Conservation (phyloP, 2,329 filamentous ascomycete genomes). For the Fusarium abutilonis region DNA sequence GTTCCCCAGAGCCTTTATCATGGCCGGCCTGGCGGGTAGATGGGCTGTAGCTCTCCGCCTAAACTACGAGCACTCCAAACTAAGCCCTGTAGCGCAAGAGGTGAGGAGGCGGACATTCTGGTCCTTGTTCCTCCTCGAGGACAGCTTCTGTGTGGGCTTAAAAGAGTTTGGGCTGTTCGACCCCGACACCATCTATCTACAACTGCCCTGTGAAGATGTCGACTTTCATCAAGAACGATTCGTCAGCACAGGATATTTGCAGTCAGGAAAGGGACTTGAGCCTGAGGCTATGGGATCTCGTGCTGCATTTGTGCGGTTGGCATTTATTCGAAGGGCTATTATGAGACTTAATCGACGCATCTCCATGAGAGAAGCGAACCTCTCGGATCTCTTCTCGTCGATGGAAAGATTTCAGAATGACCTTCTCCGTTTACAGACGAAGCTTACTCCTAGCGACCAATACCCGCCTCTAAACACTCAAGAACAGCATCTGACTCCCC, state of each 20-base stretch:
- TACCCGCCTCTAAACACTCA: conserved; percentile 34
- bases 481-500: conserved; percentile 30
- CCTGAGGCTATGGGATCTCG: conserved; percentile 38
- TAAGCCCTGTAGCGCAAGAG: conserved; percentile 41
- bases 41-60: conserved; percentile 45
- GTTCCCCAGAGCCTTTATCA: conserved; percentile 44
- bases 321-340: conserved; percentile 38
- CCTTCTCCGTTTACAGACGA: conserved; percentile 37
- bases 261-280: conserved; percentile 42
- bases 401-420: conserved; percentile 45
- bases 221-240: conserved; percentile 39
- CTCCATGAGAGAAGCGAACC: conserved; percentile 40
- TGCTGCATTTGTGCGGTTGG: conserved; percentile 40
- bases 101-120: conserved; percentile 43
- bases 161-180: conserved; percentile 45
- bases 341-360: conserved; percentile 43
- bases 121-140: conserved; percentile 43
- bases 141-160: conserved; percentile 43
- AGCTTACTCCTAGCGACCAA: conserved; percentile 36
- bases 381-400: conserved; percentile 39
- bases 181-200: conserved; percentile 40
- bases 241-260: conserved; percentile 40
- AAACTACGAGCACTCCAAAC: conserved; percentile 43
- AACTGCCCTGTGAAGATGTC: conserved; percentile 40
- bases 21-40: conserved; percentile 42